Percentiles rank a stretch among this genome's conserved stretches.
phyloP scores from a whole-genome alignment of 805 yeast genomes.

The Cyberlindnera amylophila region DNA sequence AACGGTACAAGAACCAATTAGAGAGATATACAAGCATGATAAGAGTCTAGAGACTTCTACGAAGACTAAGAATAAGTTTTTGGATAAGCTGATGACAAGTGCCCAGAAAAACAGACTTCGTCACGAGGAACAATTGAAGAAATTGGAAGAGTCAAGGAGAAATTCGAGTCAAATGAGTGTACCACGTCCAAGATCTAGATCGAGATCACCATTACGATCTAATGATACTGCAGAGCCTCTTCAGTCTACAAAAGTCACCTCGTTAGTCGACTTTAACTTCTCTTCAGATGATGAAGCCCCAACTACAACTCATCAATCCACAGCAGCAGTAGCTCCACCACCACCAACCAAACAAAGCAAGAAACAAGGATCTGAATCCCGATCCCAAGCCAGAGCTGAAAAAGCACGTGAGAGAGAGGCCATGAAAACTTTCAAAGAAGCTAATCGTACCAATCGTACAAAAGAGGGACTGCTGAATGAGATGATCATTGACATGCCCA shows the following conservation, averaged over 20 bases:
- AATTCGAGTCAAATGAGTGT: too few relatives aligned
- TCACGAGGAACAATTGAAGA: too few relatives aligned
- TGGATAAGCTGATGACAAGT: slow-evolving; percentile 4
- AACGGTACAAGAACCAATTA: background rate
- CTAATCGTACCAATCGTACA: slow-evolving; percentile 37
- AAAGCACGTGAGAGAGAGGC: slow-evolving; percentile 12
- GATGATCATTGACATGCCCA: slow-evolving; percentile 45
- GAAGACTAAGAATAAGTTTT: slow-evolving; percentile 4
- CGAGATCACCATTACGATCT: too few relatives aligned
- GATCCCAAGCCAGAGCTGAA: slow-evolving; percentile 1
- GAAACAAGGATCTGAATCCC: slow-evolving; percentile 1
- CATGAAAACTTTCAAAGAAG: slow-evolving; percentile 25
- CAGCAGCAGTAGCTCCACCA: too few relatives aligned
- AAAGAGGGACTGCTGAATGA: slow-evolving; percentile 49
- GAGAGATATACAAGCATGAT: slow-evolving; percentile 4
- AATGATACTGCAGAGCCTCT: too few relatives aligned
- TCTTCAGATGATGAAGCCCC: too few relatives aligned
- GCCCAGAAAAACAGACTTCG: background rate
- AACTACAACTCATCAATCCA: too few relatives aligned
- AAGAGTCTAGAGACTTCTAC: slow-evolving; percentile 1
- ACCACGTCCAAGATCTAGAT: too few relatives aligned
- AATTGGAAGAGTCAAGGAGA: too few relatives aligned
- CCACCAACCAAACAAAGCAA: background rate
- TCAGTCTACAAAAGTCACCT: too few relatives aligned
- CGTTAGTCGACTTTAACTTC: too few relatives aligned